phyloP scores from a whole-genome alignment of 169 alveolate species.

The Plasmodium yoelii region DNA sequence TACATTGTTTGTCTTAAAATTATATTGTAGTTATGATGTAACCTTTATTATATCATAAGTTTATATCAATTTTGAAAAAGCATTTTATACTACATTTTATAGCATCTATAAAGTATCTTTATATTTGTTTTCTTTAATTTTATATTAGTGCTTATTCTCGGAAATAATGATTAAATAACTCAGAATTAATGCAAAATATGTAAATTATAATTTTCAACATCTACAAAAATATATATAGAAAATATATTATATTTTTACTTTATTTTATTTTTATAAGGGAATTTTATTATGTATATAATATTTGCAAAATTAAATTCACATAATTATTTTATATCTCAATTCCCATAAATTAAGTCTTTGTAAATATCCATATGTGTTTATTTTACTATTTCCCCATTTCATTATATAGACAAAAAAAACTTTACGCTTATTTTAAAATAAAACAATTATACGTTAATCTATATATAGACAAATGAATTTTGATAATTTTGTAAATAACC shows the following conservation, averaged over 20 bases:
- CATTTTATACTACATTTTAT: conserved; percentile 22
- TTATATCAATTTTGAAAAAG: conserved; percentile 17
- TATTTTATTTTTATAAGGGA: no score
- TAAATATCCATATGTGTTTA: no score
- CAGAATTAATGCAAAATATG: no score
- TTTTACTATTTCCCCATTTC: not conserved
- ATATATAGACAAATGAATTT: conserved; percentile 58
- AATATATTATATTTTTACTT: no score
- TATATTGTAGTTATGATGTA: conserved; percentile 28
- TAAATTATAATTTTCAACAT: no score
- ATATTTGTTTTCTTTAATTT: not conserved
- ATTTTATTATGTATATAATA: no score
- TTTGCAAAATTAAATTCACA: no score
- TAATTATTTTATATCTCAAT: no score
- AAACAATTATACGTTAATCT: no score
- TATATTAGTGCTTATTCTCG: not conserved
- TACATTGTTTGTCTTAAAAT: conserved; percentile 11
- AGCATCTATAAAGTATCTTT: not conserved
- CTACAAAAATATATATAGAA: no score
- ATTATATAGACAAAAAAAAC: conserved; percentile 4
- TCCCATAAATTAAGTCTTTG: no score
- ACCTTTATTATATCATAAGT: conserved; percentile 4
- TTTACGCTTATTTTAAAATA: not conserved
- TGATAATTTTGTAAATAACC: conserved; percentile 68
- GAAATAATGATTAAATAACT: no score